Conservation (phyloP, 73 alveolate genomes). For the Tetrahymena thermophila region DNA sequence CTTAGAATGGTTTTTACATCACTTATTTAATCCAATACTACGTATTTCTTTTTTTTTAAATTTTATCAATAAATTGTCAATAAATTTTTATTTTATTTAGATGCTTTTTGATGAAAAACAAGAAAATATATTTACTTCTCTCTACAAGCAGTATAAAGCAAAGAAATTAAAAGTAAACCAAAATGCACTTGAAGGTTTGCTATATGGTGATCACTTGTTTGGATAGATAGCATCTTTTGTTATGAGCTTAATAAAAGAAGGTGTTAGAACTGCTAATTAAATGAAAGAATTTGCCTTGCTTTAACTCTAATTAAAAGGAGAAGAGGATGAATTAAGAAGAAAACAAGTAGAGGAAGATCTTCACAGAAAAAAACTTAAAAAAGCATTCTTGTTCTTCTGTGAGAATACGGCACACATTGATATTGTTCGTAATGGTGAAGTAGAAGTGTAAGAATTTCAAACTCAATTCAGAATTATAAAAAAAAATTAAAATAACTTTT, state of each 20-base stretch:
- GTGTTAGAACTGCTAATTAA: slow-evolving; percentile 16
- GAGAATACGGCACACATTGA: slow-evolving; percentile 31
- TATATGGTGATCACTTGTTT: slow-evolving; percentile 44
- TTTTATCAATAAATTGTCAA: too few relatives aligned
- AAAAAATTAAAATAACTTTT: not conserved
- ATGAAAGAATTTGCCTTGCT: slow-evolving; percentile 3
- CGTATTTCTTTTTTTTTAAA: not conserved
- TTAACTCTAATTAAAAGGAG: not conserved
- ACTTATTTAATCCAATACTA: slow-evolving; percentile 12
- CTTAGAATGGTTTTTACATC: slow-evolving; percentile 23
- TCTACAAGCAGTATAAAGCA: not conserved
- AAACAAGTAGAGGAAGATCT: slow-evolving; percentile 7
- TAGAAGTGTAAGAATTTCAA: not conserved
- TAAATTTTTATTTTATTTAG: not conserved
- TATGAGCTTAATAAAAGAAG: slow-evolving; percentile 30
- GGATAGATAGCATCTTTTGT: slow-evolving; percentile 41
- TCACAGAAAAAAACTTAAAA: slow-evolving; percentile 8
- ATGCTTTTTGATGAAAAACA: slow-evolving; percentile 31
- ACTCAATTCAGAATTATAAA: not conserved
- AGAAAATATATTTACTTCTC: slow-evolving; percentile 41
- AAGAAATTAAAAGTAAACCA: slow-evolving; percentile 1
- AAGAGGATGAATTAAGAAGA: slow-evolving; percentile 12
- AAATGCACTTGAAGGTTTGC: slow-evolving; percentile 27
- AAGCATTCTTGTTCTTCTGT: slow-evolving; percentile 30
- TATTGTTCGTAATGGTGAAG: slow-evolving; percentile 26